Conservation (phyloP, 805 yeast genomes). For the Jamesozyma lodderae region DNA sequence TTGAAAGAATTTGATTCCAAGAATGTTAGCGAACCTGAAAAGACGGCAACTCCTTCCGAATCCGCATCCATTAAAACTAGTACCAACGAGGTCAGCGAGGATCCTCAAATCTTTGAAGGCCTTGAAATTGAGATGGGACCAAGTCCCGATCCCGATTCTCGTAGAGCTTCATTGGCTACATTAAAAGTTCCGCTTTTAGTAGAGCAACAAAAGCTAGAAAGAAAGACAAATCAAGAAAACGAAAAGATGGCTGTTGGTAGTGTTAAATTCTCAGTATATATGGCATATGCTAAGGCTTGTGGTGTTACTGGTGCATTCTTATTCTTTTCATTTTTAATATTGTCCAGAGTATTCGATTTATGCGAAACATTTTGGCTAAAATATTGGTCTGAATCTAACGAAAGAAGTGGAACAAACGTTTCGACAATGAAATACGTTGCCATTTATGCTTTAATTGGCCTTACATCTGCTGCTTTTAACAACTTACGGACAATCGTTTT, state of each 20-base stretch:
- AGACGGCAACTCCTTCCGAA: not conserved
- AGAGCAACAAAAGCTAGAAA: conserved; percentile 22
- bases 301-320: conserved; percentile 40
- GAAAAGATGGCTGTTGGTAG: conserved; percentile 53
- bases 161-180: conserved; percentile 60
- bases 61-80: not conserved
- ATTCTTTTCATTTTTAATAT: conserved; percentile 31
- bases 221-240: conserved; percentile 38
- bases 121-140: conserved; percentile 6
- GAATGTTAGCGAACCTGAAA: conserved; percentile 14
- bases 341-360: conserved; percentile 31
- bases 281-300: conserved; percentile 52
- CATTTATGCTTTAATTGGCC: conserved; percentile 48
- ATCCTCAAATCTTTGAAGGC: conserved; percentile 3
- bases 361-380: conserved; percentile 57
- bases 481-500: conserved; percentile 39
- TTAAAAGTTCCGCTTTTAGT: conserved; percentile 36
- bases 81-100: not conserved
- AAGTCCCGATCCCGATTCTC: conserved; percentile 16
- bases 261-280: conserved; percentile 46
- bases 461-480: conserved; percentile 41
- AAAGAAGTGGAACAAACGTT: conserved; percentile 35
- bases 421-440: conserved; percentile 40
- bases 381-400: conserved; percentile 53
- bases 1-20: conserved; percentile 27